These are phyloP conservation scores for Claviceps digitariae DNA, from an alignment of 2,329 filamentous ascomycete species.

Conservation along the genomic window DNA sequence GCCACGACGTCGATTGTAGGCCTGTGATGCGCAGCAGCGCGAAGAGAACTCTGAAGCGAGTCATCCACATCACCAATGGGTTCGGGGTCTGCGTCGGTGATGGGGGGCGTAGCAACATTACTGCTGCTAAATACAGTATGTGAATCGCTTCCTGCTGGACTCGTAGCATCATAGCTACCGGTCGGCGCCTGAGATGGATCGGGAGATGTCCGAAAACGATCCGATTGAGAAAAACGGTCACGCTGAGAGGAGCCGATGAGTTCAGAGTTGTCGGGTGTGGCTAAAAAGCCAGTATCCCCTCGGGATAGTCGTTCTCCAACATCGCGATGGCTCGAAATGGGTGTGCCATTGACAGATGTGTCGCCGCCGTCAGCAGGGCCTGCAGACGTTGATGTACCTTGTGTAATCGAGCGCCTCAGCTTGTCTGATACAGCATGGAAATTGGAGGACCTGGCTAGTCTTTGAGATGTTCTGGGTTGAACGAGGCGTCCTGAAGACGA, in stretches of 20 bases:
- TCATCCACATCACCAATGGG: slow-evolving; percentile 40
- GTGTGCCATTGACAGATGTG: neutral
- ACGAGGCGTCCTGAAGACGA: slow-evolving; percentile 2
- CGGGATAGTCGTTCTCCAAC: slow-evolving; percentile 13
- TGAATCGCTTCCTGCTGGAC: slow-evolving; percentile 39
- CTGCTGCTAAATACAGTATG: slow-evolving; percentile 48
- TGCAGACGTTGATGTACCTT: slow-evolving; percentile 9
- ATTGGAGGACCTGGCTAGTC: slow-evolving; percentile 15
- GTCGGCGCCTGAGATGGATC: slow-evolving; percentile 27
- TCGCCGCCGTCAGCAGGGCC: neutral
- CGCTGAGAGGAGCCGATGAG: slow-evolving; percentile 20
- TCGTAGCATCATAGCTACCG: slow-evolving; percentile 31
- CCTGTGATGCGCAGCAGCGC: slow-evolving; percentile 33
- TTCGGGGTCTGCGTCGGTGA: slow-evolving; percentile 58
- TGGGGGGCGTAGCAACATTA: slow-evolving; percentile 59
- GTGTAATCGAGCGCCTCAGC: slow-evolving; percentile 20
- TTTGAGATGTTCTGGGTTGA: slow-evolving; percentile 13
- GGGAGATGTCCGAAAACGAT: slow-evolving; percentile 29
- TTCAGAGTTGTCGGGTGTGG: slow-evolving; percentile 47
- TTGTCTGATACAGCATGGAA: slow-evolving; percentile 21
- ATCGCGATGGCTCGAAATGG: slow-evolving; percentile 10
- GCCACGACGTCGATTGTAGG: slow-evolving; percentile 54
- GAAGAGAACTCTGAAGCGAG: slow-evolving; percentile 31
- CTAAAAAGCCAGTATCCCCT: slow-evolving; percentile 25
- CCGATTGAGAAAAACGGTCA: slow-evolving; percentile 26